Percentiles rank a stretch among this genome's conserved stretches.
Evolutionary conservation across 148 eudicot species (phyloP).

Genomic region (Fagopyrum homotropicum): DNA sequence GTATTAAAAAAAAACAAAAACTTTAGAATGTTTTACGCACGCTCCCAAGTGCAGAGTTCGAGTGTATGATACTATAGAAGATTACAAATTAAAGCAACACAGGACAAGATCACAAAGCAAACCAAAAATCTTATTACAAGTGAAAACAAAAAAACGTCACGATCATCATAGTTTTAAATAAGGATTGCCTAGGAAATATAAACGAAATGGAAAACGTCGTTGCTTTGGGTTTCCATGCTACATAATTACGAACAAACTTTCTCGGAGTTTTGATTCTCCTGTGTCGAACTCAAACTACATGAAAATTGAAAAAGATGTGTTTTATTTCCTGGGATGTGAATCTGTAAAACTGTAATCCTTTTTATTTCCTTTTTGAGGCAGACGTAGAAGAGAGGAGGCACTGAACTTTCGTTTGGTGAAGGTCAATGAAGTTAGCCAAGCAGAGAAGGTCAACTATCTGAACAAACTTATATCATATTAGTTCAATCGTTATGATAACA

Average conservation of each 20-base stretch:
- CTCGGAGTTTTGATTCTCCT: not conserved
- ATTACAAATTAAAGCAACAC: not conserved
- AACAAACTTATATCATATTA: not conserved
- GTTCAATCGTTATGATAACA: not conserved
- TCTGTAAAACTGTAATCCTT: not conserved
- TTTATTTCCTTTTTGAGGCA: conserved; percentile 15
- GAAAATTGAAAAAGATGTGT: not conserved
- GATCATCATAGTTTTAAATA: too few species aligned
- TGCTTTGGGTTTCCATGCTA: too few species aligned
- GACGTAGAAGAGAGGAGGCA: conserved; percentile 42
- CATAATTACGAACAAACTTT: not conserved
- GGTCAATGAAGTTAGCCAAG: conserved; percentile 32
- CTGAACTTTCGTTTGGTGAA: conserved; percentile 28
- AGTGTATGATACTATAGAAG: not conserved
- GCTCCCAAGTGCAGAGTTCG: not conserved
- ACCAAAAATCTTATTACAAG: not conserved
- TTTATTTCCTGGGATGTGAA: not conserved
- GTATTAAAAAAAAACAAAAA: too few species aligned
- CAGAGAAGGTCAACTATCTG: conserved; percentile 36
- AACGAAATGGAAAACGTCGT: too few species aligned
- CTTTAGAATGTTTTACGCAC: not conserved
- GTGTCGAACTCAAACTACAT: not conserved
- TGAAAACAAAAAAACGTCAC: too few species aligned
- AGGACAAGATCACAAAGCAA: not conserved
- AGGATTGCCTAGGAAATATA: too few species aligned